These are phyloP conservation scores for Penicillium chermesinum DNA, from an alignment of 495 filamentous ascomycete species.

Conservation along the genomic window DNA sequence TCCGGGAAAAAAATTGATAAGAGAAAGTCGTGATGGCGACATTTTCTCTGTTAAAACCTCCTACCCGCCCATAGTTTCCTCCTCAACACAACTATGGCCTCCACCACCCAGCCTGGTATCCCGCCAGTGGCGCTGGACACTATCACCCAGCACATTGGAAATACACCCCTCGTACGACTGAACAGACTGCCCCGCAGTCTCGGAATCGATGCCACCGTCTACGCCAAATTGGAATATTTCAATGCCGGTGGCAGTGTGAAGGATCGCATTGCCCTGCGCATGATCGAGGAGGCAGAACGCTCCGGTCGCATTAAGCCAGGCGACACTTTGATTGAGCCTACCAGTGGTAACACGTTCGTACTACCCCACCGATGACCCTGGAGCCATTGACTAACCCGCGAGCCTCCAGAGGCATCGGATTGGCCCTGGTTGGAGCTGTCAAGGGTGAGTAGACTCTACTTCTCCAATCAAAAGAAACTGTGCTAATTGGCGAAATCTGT, in stretches of 20 bases:
- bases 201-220: conserved; percentile 84
- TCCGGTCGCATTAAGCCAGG: conserved; percentile 92
- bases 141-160: conserved; percentile 75
- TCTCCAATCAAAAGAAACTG: not conserved
- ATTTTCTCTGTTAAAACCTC: not conserved
- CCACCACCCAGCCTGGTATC: conserved; percentile 8
- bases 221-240: conserved; percentile 94
- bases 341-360: conserved; percentile 86
- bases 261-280: conserved; percentile 92
- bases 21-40: not conserved
- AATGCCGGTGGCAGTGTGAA: conserved; percentile 98
- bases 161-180: conserved; percentile 87
- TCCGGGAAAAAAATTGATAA: not conserved
- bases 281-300: conserved; percentile 94
- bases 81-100: conserved; percentile 11
- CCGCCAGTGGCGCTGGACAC: conserved; percentile 44
- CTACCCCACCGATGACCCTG: not conserved
- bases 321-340: conserved; percentile 96
- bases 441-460: conserved; percentile 74
- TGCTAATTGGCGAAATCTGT: not conserved
- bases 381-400: conserved; percentile 12
- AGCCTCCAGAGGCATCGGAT: conserved; percentile 70
- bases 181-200: conserved; percentile 87
- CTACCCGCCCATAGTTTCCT: not conserved
- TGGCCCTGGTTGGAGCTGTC: conserved; percentile 89